Conservation (phyloP, 1,139 yeast genomes). For the Pichia sp. region DNA sequence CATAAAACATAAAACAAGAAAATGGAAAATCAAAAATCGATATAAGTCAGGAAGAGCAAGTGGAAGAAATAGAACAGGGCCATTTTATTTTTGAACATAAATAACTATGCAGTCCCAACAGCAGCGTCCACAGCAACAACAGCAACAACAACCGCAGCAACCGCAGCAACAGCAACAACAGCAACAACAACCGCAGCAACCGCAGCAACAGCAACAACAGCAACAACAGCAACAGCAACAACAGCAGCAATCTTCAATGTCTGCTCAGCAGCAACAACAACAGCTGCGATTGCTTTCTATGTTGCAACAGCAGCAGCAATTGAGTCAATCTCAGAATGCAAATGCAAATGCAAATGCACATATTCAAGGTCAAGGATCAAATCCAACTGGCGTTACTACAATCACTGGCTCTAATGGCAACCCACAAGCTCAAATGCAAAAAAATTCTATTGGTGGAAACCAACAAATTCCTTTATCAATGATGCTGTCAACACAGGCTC, state of each 20-base stretch:
- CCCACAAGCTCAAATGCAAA: neutral
- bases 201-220: constrained; percentile 1
- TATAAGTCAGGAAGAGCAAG: neutral
- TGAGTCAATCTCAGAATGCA: constrained; percentile 5
- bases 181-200: no score
- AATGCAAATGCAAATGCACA: neutral
- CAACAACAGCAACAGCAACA: neutral
- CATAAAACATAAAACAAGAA: neutral
- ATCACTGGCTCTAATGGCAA: neutral
- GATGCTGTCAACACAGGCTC: constrained; percentile 28
- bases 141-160: neutral
- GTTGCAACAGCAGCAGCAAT: constrained; percentile 10
- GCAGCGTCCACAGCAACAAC: constrained; percentile 13
- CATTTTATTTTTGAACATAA: no score
- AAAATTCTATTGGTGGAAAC: constrained; percentile 2
- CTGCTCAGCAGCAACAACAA: constrained; percentile 5
- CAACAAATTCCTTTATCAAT: constrained; percentile 23
- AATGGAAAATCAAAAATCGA: neutral
- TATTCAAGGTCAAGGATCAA: neutral
- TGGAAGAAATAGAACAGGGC: neutral
- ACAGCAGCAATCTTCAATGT: neutral
- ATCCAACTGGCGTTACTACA: neutral
- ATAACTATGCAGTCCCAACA: constrained; percentile 1
- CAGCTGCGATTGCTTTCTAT: constrained; percentile 25
- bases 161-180: no score